These are phyloP conservation scores for Phytophthora citrophthora DNA, from an alignment of 352 stramenopile species.

Conservation along the genomic window DNA sequence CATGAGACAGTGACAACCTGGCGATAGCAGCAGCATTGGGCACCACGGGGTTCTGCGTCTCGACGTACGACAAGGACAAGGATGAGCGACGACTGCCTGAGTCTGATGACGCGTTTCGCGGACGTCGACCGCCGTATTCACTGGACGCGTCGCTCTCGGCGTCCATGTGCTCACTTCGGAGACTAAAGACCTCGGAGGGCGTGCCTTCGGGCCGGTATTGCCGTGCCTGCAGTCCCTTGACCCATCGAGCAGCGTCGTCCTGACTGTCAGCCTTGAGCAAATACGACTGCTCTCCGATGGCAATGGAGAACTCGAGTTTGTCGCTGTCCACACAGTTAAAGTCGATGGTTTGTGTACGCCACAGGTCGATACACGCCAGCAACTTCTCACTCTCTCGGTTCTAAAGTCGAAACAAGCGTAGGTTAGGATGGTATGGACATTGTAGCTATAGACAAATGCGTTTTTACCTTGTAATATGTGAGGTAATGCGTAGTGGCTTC, in stretches of 20 bases:
- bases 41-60: constrained; percentile 74
- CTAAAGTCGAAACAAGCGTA: constrained; percentile 26
- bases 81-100: constrained; percentile 43
- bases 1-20: constrained; percentile 51
- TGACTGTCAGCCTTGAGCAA: constrained; percentile 80
- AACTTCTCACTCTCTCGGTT: constrained; percentile 87
- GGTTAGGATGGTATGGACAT: background rate
- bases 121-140: constrained; percentile 59
- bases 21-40: constrained; percentile 79
- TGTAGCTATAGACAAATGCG: background rate
- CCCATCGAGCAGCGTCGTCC: constrained; percentile 57
- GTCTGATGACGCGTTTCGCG: constrained; percentile 56
- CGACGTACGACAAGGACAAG: constrained; percentile 55
- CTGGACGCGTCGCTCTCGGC: constrained; percentile 85
- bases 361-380: constrained; percentile 89
- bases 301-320: constrained; percentile 84
- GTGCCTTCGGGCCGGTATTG: constrained; percentile 77
- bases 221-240: constrained; percentile 68
- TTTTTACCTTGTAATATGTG: constrained; percentile 97
- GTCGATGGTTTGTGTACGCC: constrained; percentile 84
- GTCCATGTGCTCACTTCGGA: constrained; percentile 83
- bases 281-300: constrained; percentile 88
- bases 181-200: constrained; percentile 82
- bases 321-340: constrained; percentile 59
- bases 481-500: constrained; percentile 98